phyloP scores from a whole-genome alignment of 1,284 basidiomycete species.

The Leccinum brunneo-olivaceum region DNA sequence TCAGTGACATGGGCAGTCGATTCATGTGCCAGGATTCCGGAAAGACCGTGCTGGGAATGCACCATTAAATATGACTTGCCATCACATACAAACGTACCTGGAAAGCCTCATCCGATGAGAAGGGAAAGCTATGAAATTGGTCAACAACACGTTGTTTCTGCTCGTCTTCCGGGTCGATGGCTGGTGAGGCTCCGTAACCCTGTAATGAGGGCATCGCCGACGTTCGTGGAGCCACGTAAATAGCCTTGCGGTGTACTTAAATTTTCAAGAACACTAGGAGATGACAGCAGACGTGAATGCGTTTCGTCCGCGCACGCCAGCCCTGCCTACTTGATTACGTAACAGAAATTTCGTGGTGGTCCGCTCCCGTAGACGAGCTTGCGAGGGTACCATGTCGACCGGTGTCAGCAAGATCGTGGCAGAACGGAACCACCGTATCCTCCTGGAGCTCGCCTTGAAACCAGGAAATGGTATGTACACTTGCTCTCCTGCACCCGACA shows the following conservation, averaged over 20 bases:
- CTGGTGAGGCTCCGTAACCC: slow-evolving; percentile 10
- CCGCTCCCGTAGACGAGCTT: no score
- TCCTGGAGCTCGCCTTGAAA: slow-evolving; percentile 58
- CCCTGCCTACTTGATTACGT: slow-evolving; percentile 11
- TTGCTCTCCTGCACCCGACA: neutral
- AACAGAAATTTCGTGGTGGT: slow-evolving; percentile 8
- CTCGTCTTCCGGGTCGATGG: slow-evolving; percentile 7
- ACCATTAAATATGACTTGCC: neutral
- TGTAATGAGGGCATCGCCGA: slow-evolving; percentile 16
- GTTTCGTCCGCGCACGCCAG: neutral
- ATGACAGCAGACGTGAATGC: neutral
- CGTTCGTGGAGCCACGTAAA: slow-evolving; percentile 15
- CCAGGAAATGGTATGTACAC: slow-evolving; percentile 66
- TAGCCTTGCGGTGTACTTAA: slow-evolving; percentile 1
- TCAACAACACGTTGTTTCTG: slow-evolving; percentile 24
- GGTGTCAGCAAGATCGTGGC: slow-evolving; percentile 49
- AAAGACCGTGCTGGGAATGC: slow-evolving; percentile 51
- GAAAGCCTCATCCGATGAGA: slow-evolving; percentile 50
- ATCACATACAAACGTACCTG: slow-evolving; percentile 37
- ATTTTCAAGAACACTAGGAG: neutral
- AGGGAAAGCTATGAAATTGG: slow-evolving; percentile 41
- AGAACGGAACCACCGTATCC: slow-evolving; percentile 62
- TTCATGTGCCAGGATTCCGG: slow-evolving; percentile 43
- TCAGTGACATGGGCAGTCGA: slow-evolving; percentile 32
- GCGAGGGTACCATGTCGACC: slow-evolving; percentile 29